These are phyloP conservation scores for Hansenula anomala DNA, from an alignment of 1,139 yeast species.

Conservation along the genomic window DNA sequence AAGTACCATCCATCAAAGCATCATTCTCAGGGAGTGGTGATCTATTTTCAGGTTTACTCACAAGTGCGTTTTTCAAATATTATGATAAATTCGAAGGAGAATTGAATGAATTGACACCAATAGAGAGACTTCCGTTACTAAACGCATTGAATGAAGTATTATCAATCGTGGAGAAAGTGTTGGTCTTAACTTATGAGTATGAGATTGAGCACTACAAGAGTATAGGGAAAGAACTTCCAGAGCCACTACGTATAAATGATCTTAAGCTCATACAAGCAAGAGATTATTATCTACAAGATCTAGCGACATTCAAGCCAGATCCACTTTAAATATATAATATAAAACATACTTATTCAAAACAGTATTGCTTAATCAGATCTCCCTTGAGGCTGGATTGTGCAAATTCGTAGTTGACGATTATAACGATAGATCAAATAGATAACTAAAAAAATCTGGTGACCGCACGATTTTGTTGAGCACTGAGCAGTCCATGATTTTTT, in stretches of 20 bases:
- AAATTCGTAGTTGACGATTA: too few species aligned
- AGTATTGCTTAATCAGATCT: too few species aligned
- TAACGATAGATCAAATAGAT: constrained; percentile 1
- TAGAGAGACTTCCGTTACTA: constrained; percentile 12
- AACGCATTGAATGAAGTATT: constrained; percentile 26
- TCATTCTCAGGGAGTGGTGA: constrained; percentile 95
- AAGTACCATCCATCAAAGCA: constrained; percentile 55
- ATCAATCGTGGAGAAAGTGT: constrained; percentile 27
- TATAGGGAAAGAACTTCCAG: constrained; percentile 6
- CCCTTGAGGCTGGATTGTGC: too few species aligned
- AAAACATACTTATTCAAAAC: too few species aligned
- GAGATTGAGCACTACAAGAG: constrained; percentile 13
- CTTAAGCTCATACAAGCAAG: constrained; percentile 29
- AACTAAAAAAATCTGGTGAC: background rate
- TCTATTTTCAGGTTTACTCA: constrained; percentile 70
- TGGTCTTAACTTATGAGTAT: constrained; percentile 25
- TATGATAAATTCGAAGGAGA: constrained; percentile 7
- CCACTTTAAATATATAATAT: too few species aligned
- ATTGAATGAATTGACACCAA: constrained; percentile 4
- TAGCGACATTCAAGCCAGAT: background rate
- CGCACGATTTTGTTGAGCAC: constrained; percentile 1
- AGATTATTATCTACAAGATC: constrained; percentile 15
- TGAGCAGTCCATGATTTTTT: too few species aligned
- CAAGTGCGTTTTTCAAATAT: constrained; percentile 50
- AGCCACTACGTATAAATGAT: constrained; percentile 25